Evolutionary conservation across 352 stramenopile species (phyloP), one percentile per base, ranked within the genome.

Genomic region (Phytophthora litchii): DNA sequence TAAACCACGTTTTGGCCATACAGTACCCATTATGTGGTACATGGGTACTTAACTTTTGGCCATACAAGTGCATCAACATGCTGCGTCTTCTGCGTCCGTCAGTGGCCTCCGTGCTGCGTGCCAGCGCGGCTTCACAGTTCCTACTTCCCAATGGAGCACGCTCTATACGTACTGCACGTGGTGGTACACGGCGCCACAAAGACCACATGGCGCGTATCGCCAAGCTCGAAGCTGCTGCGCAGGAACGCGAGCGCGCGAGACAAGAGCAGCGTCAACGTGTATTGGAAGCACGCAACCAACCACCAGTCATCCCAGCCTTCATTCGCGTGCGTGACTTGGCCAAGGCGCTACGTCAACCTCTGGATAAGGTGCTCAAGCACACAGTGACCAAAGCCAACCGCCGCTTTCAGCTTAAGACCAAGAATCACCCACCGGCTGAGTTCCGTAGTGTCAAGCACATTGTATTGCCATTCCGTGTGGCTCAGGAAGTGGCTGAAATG

Each of bases 401-500:
- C 41, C 80, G 78, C 25, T 76, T 89, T 27, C 69, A 85, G 51
- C 50, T 80, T 27, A 71, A 79, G 49, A 73, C 67, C 31, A 66
- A 60, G 58, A 64, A 70, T 34, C 65, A 72, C 17, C 55, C 62
- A 27, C 63, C 67, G 13, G 83, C 82, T 35, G 78, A 89, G 67
- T 92, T 90, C 61, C 79, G 80, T 49, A 91, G 81, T 53, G 64
- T 94, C 35, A 92, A 92, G 60, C 63, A 94, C 52, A 68, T 94
- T 27, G 62, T 90, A 2, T 44, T 94, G 47, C 83, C 86, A 14
- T 91, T 88, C 56, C 62, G 78, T 37, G 60, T 88, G 23, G 77
- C 80, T 3, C 70, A 85, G 23, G 54, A 83, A 1, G 76, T 92
- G 25, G 86, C 83, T 0, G 56, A 65, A 20, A 53, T 71, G 16